These are phyloP conservation scores for Zygoascus tannicola DNA, from an alignment of 805 yeast species.

Conservation along the genomic window DNA sequence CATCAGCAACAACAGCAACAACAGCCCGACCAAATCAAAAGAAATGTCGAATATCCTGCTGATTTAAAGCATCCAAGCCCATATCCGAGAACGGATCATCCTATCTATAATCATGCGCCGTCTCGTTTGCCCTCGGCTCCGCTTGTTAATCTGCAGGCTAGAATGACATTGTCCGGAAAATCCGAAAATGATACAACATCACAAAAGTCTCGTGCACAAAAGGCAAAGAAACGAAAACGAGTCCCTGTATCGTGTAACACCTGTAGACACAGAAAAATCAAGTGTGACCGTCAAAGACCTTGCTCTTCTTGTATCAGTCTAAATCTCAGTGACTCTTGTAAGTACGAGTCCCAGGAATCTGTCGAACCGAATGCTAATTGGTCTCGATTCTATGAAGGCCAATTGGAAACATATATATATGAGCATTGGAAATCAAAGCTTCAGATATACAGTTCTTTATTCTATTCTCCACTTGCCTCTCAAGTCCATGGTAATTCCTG, in stretches of 20 bases:
- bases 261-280: constrained; percentile 17
- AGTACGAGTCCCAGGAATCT: constrained; percentile 6
- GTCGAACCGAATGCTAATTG: background rate
- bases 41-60: no score
- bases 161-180: no score
- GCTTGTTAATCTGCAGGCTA: no score
- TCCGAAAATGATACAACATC: no score
- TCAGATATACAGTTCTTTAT: background rate
- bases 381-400: background rate
- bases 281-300: constrained; percentile 18
- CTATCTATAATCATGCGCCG: no score
- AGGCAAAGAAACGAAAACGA: constrained; percentile 8
- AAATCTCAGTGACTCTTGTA: constrained; percentile 6
- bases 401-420: background rate
- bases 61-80: no score
- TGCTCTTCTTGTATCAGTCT: constrained; percentile 16
- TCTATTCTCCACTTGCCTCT: background rate
- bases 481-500: background rate
- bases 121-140: no score
- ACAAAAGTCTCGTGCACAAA: background rate
- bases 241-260: constrained; percentile 16
- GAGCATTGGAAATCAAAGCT: background rate
- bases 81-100: no score
- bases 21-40: no score
- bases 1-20: no score